Conservation (phyloP, 2,329 filamentous ascomycete genomes). For the Apiospora pterosperma region DNA sequence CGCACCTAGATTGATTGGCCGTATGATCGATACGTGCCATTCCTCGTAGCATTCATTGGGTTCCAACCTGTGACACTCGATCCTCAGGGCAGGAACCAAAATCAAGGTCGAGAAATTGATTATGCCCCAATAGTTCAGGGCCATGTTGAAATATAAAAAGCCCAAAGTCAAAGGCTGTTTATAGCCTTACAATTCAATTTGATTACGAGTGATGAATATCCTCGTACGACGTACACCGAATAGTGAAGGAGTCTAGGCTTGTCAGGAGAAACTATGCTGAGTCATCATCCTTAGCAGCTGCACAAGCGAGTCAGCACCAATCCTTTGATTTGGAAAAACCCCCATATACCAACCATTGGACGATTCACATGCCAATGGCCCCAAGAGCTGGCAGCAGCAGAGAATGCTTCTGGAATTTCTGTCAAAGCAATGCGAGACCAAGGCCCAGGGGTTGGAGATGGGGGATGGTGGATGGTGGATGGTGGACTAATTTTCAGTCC, state of each 20-base stretch:
- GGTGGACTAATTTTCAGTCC: background rate
- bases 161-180: background rate
- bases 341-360: background rate
- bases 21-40: background rate
- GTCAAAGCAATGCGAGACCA: background rate
- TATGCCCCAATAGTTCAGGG: background rate
- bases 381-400: background rate
- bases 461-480: no score
- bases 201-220: background rate
- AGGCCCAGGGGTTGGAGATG: background rate
- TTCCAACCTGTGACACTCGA: background rate
- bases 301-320: background rate
- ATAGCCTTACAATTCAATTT: background rate
- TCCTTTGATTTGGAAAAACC: background rate
- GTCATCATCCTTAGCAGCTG: background rate
- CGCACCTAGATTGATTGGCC: background rate
- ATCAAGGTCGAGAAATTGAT: background rate
- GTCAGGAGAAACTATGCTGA: background rate
- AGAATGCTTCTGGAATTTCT: conserved; percentile 3
- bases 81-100: background rate
- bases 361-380: background rate
- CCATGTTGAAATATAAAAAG: background rate
- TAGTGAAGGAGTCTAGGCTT: background rate
- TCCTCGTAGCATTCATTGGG: conserved; percentile 1
- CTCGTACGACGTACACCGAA: background rate